These are phyloP conservation scores for Mycotypha africana DNA, from an alignment of 371 early-diverging fungal species.

Conservation along the genomic window DNA sequence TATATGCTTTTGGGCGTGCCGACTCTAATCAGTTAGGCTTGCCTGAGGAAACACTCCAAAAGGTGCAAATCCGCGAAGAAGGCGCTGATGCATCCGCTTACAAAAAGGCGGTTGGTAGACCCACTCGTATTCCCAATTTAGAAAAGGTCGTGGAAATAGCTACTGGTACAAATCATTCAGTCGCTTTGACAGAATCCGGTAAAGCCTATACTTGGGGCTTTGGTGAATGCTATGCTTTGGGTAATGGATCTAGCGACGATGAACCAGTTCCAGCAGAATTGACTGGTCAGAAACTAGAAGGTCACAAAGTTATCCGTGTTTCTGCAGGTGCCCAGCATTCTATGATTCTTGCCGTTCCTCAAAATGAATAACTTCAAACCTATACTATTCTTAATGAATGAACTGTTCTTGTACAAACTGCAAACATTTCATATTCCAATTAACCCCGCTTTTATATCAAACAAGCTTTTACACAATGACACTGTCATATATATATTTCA, in stretches of 20 bases:
- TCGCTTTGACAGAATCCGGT: constrained; percentile 69
- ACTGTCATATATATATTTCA: too few relatives aligned
- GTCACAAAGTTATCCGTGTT: constrained; percentile 45
- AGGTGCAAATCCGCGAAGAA: constrained; percentile 19
- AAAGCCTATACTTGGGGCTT: constrained; percentile 91
- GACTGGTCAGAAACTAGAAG: constrained; percentile 55
- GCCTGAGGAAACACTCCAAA: constrained; percentile 19
- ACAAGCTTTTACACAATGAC: too few relatives aligned
- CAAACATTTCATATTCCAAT: too few relatives aligned
- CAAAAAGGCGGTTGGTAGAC: constrained; percentile 58
- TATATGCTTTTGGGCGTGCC: constrained; percentile 84
- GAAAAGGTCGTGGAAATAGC: constrained; percentile 55
- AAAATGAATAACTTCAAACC: too few relatives aligned
- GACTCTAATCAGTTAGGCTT: constrained; percentile 95
- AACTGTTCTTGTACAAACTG: too few relatives aligned
- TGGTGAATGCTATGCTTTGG: constrained; percentile 71
- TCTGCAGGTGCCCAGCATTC: constrained; percentile 80
- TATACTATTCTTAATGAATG: too few relatives aligned
- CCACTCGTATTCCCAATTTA: constrained; percentile 47
- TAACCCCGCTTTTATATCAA: too few relatives aligned
- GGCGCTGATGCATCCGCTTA: constrained; percentile 26
- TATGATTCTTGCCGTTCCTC: constrained; percentile 47
- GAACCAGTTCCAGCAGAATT: constrained; percentile 40
- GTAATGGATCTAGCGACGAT: constrained; percentile 73
- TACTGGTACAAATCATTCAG: constrained; percentile 85